A percentile compares a stretch with the other conserved stretches of the same genome.
These are phyloP conservation scores for Papilionanthe hybrid DNA, from an alignment of 116 monocot genomes.

Conservation along the genomic window DNA sequence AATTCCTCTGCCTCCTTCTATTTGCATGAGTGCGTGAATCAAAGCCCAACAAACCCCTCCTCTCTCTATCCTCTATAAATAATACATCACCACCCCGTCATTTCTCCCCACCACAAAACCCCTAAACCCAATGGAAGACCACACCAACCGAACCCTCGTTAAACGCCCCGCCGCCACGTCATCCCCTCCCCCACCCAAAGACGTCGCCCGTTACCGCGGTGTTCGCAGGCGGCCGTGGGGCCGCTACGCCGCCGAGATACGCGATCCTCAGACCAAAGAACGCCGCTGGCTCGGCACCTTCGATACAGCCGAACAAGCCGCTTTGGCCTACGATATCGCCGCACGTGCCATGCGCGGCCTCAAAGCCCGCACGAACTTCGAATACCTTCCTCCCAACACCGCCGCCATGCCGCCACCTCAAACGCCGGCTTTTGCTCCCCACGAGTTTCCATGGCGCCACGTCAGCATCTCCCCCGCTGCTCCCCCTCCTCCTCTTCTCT, in stretches of 20 bases:
- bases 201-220: conserved; percentile 60
- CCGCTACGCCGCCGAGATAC: conserved; percentile 86
- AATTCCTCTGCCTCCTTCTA: background rate
- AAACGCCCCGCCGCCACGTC: conserved; percentile 12
- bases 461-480: background rate
- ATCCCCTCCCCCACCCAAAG: background rate
- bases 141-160: background rate
- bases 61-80: conserved; percentile 8
- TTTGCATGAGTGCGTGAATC: conserved; percentile 1
- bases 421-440: background rate
- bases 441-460: background rate
- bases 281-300: conserved; percentile 97
- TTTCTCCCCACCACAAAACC: background rate
- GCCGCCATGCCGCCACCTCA: conserved; percentile 4
- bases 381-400: conserved; percentile 31
- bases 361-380: conserved; percentile 95
- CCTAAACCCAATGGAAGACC: conserved; percentile 21
- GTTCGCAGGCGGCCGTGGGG: conserved; percentile 95
- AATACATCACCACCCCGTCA: background rate
- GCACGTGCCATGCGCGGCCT: conserved; percentile 91
- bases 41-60: background rate
- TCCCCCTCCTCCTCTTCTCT: too few relatives aligned
- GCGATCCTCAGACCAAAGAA: conserved; percentile 90
- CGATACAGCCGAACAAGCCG: conserved; percentile 97
- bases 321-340: conserved; percentile 95